A percentile compares a stretch with the other conserved stretches of the same genome.
phyloP scores from a whole-genome alignment of 2,329 filamentous ascomycete genomes.

The Fusarium robinianum region DNA sequence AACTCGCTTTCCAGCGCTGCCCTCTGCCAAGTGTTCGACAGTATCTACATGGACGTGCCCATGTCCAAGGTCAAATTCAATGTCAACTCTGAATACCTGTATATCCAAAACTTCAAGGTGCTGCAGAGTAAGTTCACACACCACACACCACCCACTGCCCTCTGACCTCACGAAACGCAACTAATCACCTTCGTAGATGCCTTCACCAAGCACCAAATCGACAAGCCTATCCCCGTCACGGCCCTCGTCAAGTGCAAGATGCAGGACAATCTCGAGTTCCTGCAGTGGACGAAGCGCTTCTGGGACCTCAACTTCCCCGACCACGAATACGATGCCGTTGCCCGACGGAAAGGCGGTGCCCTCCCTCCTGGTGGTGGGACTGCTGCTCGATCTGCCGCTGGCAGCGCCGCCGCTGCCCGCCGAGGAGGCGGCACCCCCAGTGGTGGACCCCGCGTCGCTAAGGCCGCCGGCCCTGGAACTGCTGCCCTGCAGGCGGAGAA shows the following conservation, averaged over 20 bases:
- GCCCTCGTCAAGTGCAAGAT: constrained; percentile 96
- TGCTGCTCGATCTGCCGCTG: constrained; percentile 54
- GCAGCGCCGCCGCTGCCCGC: constrained; percentile 55
- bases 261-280: constrained; percentile 99
- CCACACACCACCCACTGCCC: background rate
- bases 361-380: constrained; percentile 56
- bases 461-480: constrained; percentile 60
- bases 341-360: constrained; percentile 77
- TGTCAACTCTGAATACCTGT: constrained; percentile 94
- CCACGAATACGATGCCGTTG: constrained; percentile 91
- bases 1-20: constrained; percentile 69
- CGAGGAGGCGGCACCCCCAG: constrained; percentile 68
- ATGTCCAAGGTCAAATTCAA: constrained; percentile 99
- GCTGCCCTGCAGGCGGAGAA: constrained; percentile 85
- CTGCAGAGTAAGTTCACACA: constrained; percentile 84
- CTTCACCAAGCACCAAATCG: constrained; percentile 84
- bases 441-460: constrained; percentile 53
- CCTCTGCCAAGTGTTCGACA: constrained; percentile 96
- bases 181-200: constrained; percentile 58
- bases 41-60: constrained; percentile 92
- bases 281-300: constrained; percentile 95
- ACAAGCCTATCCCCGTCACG: constrained; percentile 88
- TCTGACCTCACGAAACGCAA: background rate
- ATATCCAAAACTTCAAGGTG: constrained; percentile 98
- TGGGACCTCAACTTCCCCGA: constrained; percentile 99